Base-by-base conservation (phyloP, 2,329 filamentous ascomycete species). In the Alternaria novae-zelandiae region DNA sequence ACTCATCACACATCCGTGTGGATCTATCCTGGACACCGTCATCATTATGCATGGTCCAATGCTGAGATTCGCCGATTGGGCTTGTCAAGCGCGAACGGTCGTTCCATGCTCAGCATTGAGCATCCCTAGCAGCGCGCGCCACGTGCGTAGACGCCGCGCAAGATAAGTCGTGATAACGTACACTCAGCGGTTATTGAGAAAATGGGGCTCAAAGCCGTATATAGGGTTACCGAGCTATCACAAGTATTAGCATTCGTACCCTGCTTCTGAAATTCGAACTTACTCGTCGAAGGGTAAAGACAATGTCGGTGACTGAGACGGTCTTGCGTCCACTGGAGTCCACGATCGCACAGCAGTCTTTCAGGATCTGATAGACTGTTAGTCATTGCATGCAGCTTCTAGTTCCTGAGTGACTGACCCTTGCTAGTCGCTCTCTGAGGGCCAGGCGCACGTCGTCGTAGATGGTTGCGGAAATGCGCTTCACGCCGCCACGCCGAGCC, bases 401-500 rank as follows among this genome's bases (percentile, higher is more conserved):
- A 21, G 6, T 13, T 11, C 15, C 5, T 8, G n/a, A 8, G 8
- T 23, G n/a, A 65, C 76, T 60, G 54, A 77, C 74, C 0, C 30
- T 2, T 15, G 63, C 57, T 3, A 94, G 78, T 0, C 84, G 81
- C 0, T 70, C 64, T 21, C 84, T 87, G 2, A 94, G 56, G 0
- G 83, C 87, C 0, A 5, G 17, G 0, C 92, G 83, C 0, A 85
- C 77, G 0, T 91, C 89, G 0, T 88, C 83, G 70, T 94, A 94
- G 3, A 94, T 89, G 0, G 49, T 67, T 0, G 75, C 85, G 0
- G 89, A 90, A 9, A 94, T 93, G 0, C 91, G 84, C 75, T 94
- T 94, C 0, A 95, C 89, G 0, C 92, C 92, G 2, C 91, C 92
- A 7, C 92, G 88, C 6, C 92, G 87, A 1, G 92, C 92, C 0